Evolutionary conservation across 495 filamentous ascomycete species (phyloP).

Genomic region (Lentithecium fluviatile): DNA sequence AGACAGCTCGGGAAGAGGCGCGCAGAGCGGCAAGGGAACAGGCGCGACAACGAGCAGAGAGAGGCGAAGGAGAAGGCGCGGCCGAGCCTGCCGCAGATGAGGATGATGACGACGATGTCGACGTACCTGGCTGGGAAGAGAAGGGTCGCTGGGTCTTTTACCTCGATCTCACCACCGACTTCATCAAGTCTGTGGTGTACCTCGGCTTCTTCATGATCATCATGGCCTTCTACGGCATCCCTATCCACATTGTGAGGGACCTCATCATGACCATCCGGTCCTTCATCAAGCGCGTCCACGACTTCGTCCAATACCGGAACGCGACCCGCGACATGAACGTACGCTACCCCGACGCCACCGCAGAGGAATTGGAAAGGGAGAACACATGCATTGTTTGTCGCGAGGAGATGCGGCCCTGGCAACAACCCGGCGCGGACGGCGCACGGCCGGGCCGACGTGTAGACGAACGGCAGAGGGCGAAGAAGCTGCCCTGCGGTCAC

Average conservation of each 20-base stretch:
- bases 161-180: conserved; percentile 84
- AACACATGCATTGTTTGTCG: conserved; percentile 97
- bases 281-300: conserved; percentile 80
- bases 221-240: conserved; percentile 87
- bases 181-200: conserved; percentile 86
- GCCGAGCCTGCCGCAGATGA: conserved; percentile 62
- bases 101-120: conserved; percentile 88
- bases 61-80: conserved; percentile 39
- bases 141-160: conserved; percentile 93
- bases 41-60: conserved; percentile 54
- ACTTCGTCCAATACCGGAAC: conserved; percentile 83
- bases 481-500: conserved; percentile 95
- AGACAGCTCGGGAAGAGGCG: conserved; percentile 61
- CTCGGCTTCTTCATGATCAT: conserved; percentile 89
- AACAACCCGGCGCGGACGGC: conserved; percentile 43
- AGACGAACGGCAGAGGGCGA: conserved; percentile 82
- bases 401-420: conserved; percentile 86
- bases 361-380: conserved; percentile 78
- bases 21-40: conserved; percentile 54
- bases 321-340: conserved; percentile 89
- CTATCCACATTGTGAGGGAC: conserved; percentile 94
- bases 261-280: conserved; percentile 90
- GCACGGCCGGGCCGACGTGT: conserved; percentile 37
- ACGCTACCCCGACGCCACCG: conserved; percentile 86
- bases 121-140: conserved; percentile 93